phyloP scores from a whole-genome alignment of 805 yeast genomes.

The Starmerella stellata region DNA sequence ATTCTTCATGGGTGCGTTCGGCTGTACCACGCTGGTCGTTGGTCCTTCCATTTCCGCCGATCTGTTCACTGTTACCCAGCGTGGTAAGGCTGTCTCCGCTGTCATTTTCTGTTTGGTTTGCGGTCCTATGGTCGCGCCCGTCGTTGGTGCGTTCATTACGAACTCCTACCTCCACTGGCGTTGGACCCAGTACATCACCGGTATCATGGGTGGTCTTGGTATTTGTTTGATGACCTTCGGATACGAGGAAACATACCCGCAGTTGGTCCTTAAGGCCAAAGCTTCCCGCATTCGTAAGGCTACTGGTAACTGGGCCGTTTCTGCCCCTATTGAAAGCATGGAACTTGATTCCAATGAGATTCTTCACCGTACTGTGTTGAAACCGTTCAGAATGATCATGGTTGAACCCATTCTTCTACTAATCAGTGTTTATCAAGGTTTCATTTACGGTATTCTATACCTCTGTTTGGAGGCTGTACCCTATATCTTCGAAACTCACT shows the following conservation, averaged over 20 bases:
- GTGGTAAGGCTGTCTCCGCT: constrained; percentile 38
- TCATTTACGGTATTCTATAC: constrained; percentile 64
- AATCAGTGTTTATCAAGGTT: constrained; percentile 53
- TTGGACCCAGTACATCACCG: constrained; percentile 37
- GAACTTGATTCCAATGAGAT: constrained; percentile 41
- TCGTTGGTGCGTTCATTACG: constrained; percentile 28
- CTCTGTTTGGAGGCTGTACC: constrained; percentile 61
- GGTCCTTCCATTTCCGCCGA: constrained; percentile 46
- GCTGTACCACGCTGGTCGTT: constrained; percentile 43
- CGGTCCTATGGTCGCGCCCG: constrained; percentile 32
- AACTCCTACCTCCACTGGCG: constrained; percentile 32
- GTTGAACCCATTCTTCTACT: constrained; percentile 58
- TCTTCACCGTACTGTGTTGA: constrained; percentile 39
- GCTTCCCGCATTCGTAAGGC: constrained; percentile 53
- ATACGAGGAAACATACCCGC: constrained; percentile 26
- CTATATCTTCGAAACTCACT: constrained; percentile 43
- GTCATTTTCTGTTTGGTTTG: constrained; percentile 33
- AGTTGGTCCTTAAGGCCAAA: constrained; percentile 38
- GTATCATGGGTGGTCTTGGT: constrained; percentile 26
- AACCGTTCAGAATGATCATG: constrained; percentile 51
- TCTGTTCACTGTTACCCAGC: constrained; percentile 30
- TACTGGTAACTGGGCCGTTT: constrained; percentile 65
- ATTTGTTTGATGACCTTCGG: constrained; percentile 25
- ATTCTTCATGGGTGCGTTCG: constrained; percentile 41
- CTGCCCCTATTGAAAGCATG: constrained; percentile 74